These are phyloP conservation scores for Henckelia pumila DNA, from an alignment of 257 asterid species.

Conservation along the genomic window DNA sequence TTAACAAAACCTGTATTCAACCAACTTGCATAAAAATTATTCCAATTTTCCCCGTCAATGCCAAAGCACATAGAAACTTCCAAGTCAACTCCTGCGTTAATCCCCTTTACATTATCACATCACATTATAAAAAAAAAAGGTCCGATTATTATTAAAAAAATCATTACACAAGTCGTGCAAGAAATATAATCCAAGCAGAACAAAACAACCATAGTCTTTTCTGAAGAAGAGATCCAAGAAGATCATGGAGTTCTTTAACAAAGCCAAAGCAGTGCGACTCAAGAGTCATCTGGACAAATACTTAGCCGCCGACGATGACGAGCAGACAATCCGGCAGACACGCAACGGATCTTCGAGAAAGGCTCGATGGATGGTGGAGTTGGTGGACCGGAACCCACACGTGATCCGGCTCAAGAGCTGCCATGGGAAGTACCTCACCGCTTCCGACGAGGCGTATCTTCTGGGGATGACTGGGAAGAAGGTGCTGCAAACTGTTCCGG, in stretches of 20 bases:
- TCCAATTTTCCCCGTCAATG: neutral
- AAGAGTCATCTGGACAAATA: slow-evolving; percentile 57
- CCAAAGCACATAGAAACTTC: neutral
- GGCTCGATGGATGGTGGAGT: slow-evolving; percentile 62
- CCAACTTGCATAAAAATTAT: neutral
- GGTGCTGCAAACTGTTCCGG: slow-evolving; percentile 33
- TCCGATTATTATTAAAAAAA: neutral
- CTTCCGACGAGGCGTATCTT: slow-evolving; percentile 49
- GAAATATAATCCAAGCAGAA: slow-evolving; percentile 7
- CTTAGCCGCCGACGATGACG: slow-evolving; percentile 55
- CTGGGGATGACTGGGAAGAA: slow-evolving; percentile 62
- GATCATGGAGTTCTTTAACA: slow-evolving; percentile 60
- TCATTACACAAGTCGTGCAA: neutral
- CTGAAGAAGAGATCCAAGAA: neutral
- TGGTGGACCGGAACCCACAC: slow-evolving; percentile 43
- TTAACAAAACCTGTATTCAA: too few species aligned
- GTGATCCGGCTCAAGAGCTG: slow-evolving; percentile 54
- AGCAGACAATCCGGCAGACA: slow-evolving; percentile 44
- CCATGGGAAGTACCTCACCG: slow-evolving; percentile 59
- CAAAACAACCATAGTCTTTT: slow-evolving; percentile 26
- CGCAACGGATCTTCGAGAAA: slow-evolving; percentile 30
- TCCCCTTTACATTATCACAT: neutral
- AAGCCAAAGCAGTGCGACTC: slow-evolving; percentile 50
- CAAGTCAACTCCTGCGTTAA: neutral
- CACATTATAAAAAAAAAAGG: too few species aligned